Evolutionary conservation across 345 rosid genomes (phyloP).

Genomic region (Aethionema arabicum): DNA sequence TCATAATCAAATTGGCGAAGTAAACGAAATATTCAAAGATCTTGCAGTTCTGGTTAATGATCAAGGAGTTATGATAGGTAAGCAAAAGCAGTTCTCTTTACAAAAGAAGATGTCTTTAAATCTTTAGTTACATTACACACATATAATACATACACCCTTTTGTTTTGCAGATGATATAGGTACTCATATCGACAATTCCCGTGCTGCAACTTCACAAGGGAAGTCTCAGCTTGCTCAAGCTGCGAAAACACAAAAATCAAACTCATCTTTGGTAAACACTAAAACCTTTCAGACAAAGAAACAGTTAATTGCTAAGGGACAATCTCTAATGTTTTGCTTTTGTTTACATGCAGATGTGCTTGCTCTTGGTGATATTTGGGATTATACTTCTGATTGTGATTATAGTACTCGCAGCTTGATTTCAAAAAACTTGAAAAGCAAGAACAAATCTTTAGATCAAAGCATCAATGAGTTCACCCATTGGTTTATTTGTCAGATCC

Average conservation of each 20-base stretch:
- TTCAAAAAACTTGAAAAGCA: slow-evolving; percentile 9
- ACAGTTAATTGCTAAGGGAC: background rate
- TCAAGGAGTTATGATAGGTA: slow-evolving; percentile 92
- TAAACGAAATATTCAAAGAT: slow-evolving; percentile 92
- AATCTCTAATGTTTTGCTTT: slow-evolving; percentile 21
- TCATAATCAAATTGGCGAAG: slow-evolving; percentile 91
- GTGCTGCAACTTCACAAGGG: slow-evolving; percentile 84
- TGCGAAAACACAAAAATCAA: slow-evolving; percentile 86
- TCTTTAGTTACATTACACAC: background rate
- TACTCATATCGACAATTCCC: slow-evolving; percentile 72
- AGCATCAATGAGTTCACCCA: slow-evolving; percentile 13
- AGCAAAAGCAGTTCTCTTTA: background rate
- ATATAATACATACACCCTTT: background rate
- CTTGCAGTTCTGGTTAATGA: slow-evolving; percentile 94
- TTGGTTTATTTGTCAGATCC: background rate
- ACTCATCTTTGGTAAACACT: slow-evolving; percentile 81
- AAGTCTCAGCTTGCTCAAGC: slow-evolving; percentile 83
- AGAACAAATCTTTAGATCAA: slow-evolving; percentile 7
- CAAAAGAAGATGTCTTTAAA: background rate
- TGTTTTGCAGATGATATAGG: slow-evolving; percentile 75
- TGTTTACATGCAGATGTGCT: slow-evolving; percentile 65
- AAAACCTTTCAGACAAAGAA: background rate
- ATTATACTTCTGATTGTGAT: slow-evolving; percentile 85
- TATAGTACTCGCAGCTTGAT: slow-evolving; percentile 73
- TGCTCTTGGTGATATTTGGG: slow-evolving; percentile 95